Base-by-base conservation (phyloP, 176 grass and related monocot species). In the Avena atlantica region DNA sequence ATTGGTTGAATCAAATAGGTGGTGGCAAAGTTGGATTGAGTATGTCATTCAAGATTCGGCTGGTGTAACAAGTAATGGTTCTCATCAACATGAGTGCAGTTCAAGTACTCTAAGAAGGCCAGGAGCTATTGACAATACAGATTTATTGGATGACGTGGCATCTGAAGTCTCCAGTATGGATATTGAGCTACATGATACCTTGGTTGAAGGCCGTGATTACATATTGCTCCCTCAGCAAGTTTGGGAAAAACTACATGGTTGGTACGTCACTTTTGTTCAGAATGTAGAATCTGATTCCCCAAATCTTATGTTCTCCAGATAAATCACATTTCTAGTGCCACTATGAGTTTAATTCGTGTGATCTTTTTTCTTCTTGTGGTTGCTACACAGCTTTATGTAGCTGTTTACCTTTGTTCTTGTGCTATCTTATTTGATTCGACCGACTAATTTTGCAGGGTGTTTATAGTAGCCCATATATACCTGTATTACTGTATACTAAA, bases 1-100 rank as follows among this genome's bases (percentile, higher is more conserved):
- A 9, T 69, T 79, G 56, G 36, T 87, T 86, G 57, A 21, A 61
- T 85, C 56, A 12, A 89, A 79, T 86, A 99, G 97, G 86, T 99
- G 97, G 97, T 99, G 97, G 97, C 97, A 99, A 87, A 87, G 87
- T 90, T 99, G 97, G 97, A 92, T 99, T 81, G 94, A 99, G 81
- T 99, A 99, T 70, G 91, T 99, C 24, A 92, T 91, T 89, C 94
- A 96, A 86, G 97, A 99, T 90, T 55, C 88, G 81, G 76, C 78
- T 89, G 84, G 57, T 82, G 52, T 69, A 83, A 92, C 97, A 62
- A 87, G 70, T 76, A 99, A 93, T 89, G 93, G 93, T 61, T 89
- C 85, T 78, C 87, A 93, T 91, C 89, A 96, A 82, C 86, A 86
- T 76, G 94, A 92, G 27, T 85, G 81, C n/a, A 45, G 63, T 85